Conservation (phyloP, 139 green algal species). For the Volvox africanus region DNA sequence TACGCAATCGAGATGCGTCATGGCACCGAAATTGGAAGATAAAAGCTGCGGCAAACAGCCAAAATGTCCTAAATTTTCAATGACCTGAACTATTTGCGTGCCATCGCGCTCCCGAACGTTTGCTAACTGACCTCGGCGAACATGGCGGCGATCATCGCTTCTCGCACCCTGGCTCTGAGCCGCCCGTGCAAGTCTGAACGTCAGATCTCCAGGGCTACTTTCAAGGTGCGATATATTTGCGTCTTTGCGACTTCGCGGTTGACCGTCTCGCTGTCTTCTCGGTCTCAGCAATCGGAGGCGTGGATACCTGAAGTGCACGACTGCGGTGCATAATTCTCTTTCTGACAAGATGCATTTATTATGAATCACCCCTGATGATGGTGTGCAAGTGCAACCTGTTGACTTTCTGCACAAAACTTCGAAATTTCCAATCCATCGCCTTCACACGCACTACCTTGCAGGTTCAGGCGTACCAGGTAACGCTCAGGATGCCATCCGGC, state of each 20-base stretch:
- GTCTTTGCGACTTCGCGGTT: not conserved
- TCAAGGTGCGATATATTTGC: constrained; percentile 5
- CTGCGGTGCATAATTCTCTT: too few species aligned
- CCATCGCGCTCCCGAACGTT: not conserved
- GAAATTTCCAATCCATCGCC: too few species aligned
- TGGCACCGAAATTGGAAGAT: not conserved
- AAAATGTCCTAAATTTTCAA: too few species aligned
- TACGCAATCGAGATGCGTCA: too few species aligned
- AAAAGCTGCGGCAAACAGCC: not conserved
- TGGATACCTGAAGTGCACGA: too few species aligned
- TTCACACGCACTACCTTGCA: not conserved
- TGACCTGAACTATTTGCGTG: too few species aligned
- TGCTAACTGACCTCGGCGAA: not conserved
- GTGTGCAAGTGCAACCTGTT: too few species aligned
- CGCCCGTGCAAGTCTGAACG: constrained; percentile 10
- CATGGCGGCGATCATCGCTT: constrained; percentile 5
- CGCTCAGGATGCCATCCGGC: constrained; percentile 18
- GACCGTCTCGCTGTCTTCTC: too few species aligned
- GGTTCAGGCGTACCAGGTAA: constrained; percentile 35
- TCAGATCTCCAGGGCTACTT: not conserved
- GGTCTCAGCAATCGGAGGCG: too few species aligned
- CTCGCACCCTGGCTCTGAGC: not conserved
- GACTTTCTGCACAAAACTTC: too few species aligned
- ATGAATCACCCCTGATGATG: too few species aligned
- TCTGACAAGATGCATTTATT: too few species aligned